These are phyloP conservation scores for Fusarium austroafricanum DNA, from an alignment of 2,329 filamentous ascomycete species.

Conservation along the genomic window DNA sequence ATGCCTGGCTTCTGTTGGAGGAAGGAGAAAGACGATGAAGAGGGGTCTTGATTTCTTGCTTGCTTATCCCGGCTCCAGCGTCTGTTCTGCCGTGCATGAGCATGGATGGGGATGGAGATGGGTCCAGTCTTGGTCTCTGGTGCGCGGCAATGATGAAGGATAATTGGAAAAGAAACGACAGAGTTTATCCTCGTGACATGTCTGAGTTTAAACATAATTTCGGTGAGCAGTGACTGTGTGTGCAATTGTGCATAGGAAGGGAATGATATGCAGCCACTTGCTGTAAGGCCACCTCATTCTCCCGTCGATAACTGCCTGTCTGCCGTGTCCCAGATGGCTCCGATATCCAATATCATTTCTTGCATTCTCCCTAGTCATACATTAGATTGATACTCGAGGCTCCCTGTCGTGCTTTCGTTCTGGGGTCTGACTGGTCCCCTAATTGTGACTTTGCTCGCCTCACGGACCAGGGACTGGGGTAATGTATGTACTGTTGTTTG, in stretches of 20 bases:
- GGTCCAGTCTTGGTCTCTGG: background rate
- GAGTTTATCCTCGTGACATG: conserved; percentile 5
- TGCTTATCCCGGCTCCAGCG: conserved; percentile 38
- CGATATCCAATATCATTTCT: conserved; percentile 24
- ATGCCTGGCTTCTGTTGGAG: too few relatives aligned
- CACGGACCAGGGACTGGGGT: conserved; percentile 35
- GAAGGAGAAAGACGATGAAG: too few relatives aligned
- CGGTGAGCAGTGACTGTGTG: background rate
- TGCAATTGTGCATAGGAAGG: too few relatives aligned
- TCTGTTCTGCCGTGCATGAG: conserved; percentile 34
- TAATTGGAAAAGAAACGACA: background rate
- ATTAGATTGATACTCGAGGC: conserved; percentile 23
- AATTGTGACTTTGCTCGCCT: conserved; percentile 33
- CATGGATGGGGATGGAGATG: conserved; percentile 4
- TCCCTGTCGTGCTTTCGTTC: conserved; percentile 34
- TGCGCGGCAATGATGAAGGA: conserved; percentile 12
- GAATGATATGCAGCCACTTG: conserved; percentile 28
- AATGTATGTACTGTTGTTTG: conserved; percentile 5
- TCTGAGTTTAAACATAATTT: background rate
- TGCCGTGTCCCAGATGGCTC: conserved; percentile 10
- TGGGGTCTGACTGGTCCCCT: conserved; percentile 37
- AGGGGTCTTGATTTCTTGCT: conserved; percentile 38
- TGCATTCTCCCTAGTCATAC: conserved; percentile 32
- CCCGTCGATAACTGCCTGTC: too few relatives aligned
- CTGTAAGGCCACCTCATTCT: conserved; percentile 4